Base-by-base conservation (phyloP, 345 rosid genomes). In the Anastatica hierochuntica region DNA sequence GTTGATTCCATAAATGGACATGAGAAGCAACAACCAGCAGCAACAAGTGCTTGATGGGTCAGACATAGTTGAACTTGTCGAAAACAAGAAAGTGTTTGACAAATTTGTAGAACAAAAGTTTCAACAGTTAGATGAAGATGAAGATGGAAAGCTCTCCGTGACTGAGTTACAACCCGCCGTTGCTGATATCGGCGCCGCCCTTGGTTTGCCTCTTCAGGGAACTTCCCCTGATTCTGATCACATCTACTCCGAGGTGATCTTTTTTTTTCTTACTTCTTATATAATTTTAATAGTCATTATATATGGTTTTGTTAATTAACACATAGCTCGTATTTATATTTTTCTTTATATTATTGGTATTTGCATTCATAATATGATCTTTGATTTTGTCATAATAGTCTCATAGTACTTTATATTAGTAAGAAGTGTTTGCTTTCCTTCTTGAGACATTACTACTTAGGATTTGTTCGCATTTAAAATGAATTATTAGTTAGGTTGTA, bases 171-270 rank as follows among this genome's bases (percentile, higher is more conserved):
- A 85, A 38, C 98, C 99, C 12, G 97, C 88, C 70, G 95, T 92
- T 61, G 90, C 89, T 54, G 95, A 88, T 70, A 81, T 83, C 56
- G 95, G 97, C 40, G 90, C 90, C 29, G 94, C 90, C 6, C 86
- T 88, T 50, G 98, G 98, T 57, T 75, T 92, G 73, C 94, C 95
- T 42, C 55, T 76, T 60, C 88, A 83, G 45, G 95, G 95, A 20
- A 58, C 90, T 34, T 83, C 97, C 38, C 69, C 82, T 58, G 83
- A 78, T 65, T 88, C 98, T 26, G 95, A 85, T 64, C 82, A 76
- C 55, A 76, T 85, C 74, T 85, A 88, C 76, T 74, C 88, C 11
- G 94, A 92, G 98, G 97, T 68, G n/a, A n/a, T n/a, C n/a, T n/a
- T n/a, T n/a, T n/a, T n/a, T n/a, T n/a, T n/a, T n/a, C n/a, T n/a